phyloP scores from a whole-genome alignment of 768 basidiomycete genomes.

The Filobasidium floriforme region DNA sequence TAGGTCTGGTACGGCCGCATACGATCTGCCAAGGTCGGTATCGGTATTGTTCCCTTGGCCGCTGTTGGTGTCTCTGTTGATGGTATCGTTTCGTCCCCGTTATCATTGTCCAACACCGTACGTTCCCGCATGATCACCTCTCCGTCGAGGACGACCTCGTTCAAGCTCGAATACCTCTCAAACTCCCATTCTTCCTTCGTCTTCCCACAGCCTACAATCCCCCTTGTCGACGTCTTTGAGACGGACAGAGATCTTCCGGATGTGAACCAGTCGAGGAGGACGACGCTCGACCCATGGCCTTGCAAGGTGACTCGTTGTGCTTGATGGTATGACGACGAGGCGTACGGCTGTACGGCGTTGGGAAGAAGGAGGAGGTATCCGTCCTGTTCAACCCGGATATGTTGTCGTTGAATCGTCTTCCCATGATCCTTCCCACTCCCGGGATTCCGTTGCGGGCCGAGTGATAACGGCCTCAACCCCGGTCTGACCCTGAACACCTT shows the following conservation, averaged over 20 bases:
- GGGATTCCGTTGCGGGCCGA: conserved; percentile 18
- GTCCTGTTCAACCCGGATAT: conserved; percentile 52
- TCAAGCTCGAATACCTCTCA: conserved; percentile 71
- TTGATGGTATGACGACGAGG: conserved; percentile 72
- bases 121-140: conserved; percentile 67
- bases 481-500: conserved; percentile 83
- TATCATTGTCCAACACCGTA: conserved; percentile 59
- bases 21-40: conserved; percentile 34
- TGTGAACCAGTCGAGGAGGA: conserved; percentile 85
- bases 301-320: conserved; percentile 68
- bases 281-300: conserved; percentile 51
- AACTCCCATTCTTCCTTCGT: conserved; percentile 74
- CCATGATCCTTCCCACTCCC: not conserved
- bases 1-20: conserved; percentile 78
- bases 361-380: conserved; percentile 73
- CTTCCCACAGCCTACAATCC: conserved; percentile 31
- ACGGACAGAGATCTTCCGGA: conserved; percentile 56
- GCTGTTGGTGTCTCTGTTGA: not conserved
- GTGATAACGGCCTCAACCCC: conserved; percentile 46
- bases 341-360: conserved; percentile 89
- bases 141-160: conserved; percentile 61
- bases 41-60: conserved; percentile 30
- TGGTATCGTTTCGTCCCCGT: conserved; percentile 16
- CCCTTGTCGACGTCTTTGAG: conserved; percentile 25
- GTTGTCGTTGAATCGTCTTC: conserved; percentile 59